These are phyloP conservation scores for Spiraea crenata DNA, from an alignment of 331 rosid genomes.

Conservation along the genomic window DNA sequence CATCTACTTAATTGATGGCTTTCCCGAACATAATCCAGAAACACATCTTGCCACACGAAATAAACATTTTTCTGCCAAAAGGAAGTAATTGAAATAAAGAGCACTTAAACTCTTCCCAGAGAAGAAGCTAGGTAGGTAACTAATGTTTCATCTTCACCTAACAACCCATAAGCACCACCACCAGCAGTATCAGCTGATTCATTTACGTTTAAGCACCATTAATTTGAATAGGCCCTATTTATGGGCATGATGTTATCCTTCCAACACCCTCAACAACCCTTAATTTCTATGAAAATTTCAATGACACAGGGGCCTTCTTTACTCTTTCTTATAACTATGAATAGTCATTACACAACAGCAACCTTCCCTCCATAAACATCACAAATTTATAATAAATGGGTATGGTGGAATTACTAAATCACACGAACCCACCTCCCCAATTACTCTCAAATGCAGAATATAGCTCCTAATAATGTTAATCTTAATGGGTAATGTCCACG, in stretches of 20 bases:
- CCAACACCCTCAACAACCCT: conserved; percentile 23
- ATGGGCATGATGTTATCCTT: conserved; percentile 12
- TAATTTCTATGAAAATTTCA: conserved; percentile 4
- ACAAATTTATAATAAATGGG: conserved; percentile 23
- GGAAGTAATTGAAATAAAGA: conserved; percentile 6
- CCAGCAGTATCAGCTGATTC: conserved; percentile 6
- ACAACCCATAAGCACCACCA: conserved; percentile 14
- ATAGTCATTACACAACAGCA: conserved; percentile 16
- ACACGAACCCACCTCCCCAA: conserved; percentile 21
- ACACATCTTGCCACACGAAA: background rate
- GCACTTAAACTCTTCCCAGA: background rate
- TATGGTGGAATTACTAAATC: conserved; percentile 28
- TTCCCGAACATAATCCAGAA: background rate
- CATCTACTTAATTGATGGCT: background rate
- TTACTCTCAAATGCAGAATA: background rate
- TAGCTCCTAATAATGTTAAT: conserved; percentile 15
- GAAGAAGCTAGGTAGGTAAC: background rate
- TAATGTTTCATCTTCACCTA: conserved; percentile 4
- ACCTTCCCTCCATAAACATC: conserved; percentile 34
- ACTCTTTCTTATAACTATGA: background rate
- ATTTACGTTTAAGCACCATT: conserved; percentile 20
- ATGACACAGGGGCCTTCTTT: conserved; percentile 9
- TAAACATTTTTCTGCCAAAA: background rate
- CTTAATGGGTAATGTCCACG: background rate
- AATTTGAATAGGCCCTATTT: background rate